phyloP scores from a whole-genome alignment of 1,284 basidiomycete genomes.

The Mycena sp. region DNA sequence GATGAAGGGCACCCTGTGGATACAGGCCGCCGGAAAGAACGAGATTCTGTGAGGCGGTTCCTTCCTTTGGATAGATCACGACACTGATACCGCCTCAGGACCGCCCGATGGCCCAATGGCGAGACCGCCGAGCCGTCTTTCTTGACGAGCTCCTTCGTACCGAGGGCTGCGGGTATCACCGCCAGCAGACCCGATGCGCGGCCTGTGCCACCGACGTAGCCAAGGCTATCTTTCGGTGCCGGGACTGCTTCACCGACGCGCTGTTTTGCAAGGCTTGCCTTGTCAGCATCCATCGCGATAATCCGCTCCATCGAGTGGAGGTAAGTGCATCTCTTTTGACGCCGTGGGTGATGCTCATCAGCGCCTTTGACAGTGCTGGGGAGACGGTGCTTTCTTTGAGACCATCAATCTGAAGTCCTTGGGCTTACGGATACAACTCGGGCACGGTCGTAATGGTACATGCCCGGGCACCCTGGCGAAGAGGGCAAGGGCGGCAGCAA shows the following conservation, averaged over 20 bases:
- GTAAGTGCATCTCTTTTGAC: neutral
- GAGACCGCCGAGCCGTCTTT: neutral
- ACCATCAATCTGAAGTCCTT: neutral
- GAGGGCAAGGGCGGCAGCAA: neutral
- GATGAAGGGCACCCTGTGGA: conserved; percentile 11
- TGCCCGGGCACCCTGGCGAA: conserved; percentile 7
- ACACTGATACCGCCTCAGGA: neutral
- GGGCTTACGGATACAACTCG: conserved; percentile 18
- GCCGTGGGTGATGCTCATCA: neutral
- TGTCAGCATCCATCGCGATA: neutral
- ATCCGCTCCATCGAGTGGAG: conserved; percentile 12
- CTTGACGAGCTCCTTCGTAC: neutral
- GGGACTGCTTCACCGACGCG: neutral
- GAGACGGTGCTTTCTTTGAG: neutral
- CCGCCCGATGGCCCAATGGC: neutral
- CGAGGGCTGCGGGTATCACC: neutral
- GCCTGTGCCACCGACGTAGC: neutral
- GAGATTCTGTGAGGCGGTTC: neutral
- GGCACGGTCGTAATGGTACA: neutral
- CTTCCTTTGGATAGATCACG: neutral
- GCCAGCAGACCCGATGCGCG: no score
- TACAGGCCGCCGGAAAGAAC: neutral
- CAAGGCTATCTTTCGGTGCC: neutral
- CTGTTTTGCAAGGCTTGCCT: conserved; percentile 13
- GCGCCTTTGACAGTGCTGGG: neutral